Evolutionary conservation across 148 eudicot genomes (phyloP), one percentile per base, ranked within the genome.

Genomic region (Rhododendron simsii): DNA sequence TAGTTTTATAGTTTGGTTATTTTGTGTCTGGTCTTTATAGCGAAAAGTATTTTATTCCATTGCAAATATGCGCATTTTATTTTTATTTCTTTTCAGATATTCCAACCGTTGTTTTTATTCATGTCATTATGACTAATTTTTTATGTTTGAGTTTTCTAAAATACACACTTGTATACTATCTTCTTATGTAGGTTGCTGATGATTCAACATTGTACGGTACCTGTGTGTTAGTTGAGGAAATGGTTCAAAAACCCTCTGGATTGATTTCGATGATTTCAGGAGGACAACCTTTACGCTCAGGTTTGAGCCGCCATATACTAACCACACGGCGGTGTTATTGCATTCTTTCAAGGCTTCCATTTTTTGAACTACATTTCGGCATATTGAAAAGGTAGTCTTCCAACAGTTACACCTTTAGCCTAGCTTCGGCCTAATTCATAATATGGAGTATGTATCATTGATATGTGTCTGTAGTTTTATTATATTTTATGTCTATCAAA

Each of bases 281-380:
- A 82, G 89, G 85, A 78, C 94, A 92, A 90, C 84, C 93, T 63
- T 82, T 79, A 15, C 87, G 61, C 71, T 91, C 93, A 82, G 87
- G 91, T 84, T 86, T 92, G 89, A 92, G 95, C 37, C 96, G 98
- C 82, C 92, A 92, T 89, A 91, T 92, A 81, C 89, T 97, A 88
- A 92, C 98, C 26, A 95, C 99, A 65, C 91, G 91, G 53, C 98
- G 99, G 76, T 97, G 99, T 90, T 97, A 97, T 85, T 97, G 99
- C 92, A 90, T 97, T 88, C 95, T 97, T 86, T 93, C 99, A 65
- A 88, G 98, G 88, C 90, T 97, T 88, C 99, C 99, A 59, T 94
- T 90, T 88, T 97, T 95, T 79, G 95, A 95, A 82, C 90, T 97
- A 89, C 99, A 97, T 91, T 97, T 95, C 89, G 98, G 95, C 45